Evolutionary conservation across 331 rosid species (phyloP).

Genomic region (Acacia concinna): DNA sequence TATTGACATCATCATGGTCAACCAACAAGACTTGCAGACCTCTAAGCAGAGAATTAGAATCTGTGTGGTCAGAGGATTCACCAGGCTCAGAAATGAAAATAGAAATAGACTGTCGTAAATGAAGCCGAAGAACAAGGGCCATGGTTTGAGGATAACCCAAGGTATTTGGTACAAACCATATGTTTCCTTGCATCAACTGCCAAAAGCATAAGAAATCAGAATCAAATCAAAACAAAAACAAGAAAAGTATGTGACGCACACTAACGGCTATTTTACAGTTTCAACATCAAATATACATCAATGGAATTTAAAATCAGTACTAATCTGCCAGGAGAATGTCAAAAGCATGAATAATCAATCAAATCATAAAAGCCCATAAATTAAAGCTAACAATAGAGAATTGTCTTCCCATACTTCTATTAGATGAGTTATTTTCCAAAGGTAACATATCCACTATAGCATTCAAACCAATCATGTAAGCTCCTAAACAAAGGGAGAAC

Average conservation of each 20-base stretch:
- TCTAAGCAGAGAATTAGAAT: conserved; percentile 56
- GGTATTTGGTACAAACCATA: conserved; percentile 59
- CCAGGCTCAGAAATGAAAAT: conserved; percentile 56
- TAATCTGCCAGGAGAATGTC: neutral
- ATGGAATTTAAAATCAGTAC: conserved; percentile 11
- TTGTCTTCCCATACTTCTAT: neutral
- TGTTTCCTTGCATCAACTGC: conserved; percentile 90
- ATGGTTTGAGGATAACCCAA: conserved; percentile 68
- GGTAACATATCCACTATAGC: neutral
- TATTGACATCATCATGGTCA: conserved; percentile 63
- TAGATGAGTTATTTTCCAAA: neutral
- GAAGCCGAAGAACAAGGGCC: conserved; percentile 69
- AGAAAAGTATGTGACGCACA: neutral
- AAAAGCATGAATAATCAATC: neutral
- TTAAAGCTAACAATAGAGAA: neutral
- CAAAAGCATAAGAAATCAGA: conserved; percentile 14
- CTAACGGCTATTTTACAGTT: neutral
- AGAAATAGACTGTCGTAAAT: conserved; percentile 48
- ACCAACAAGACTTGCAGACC: conserved; percentile 72
- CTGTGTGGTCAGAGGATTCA: conserved; percentile 51
- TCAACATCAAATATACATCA: neutral
- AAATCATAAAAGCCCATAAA: neutral
- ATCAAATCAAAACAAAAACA: neutral
- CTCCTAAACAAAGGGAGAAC: neutral
- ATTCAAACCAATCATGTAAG: neutral